Percentiles rank a stretch among this genome's conserved stretches.
phyloP scores from a whole-genome alignment of 805 yeast species.

The Metschnikowia peoriensis region DNA sequence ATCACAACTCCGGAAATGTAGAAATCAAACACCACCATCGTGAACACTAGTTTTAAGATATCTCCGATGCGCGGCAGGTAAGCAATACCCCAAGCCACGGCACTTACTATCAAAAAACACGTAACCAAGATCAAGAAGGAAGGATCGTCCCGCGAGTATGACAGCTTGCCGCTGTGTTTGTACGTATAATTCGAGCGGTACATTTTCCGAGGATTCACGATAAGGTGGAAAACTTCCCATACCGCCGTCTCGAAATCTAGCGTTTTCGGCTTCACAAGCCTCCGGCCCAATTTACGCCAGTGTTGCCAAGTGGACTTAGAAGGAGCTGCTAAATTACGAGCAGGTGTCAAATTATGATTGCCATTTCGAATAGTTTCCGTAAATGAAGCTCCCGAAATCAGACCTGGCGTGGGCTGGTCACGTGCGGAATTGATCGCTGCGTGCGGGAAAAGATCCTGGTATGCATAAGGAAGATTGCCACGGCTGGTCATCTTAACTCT shows the following conservation, averaged over 20 bases:
- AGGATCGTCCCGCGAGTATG: conserved; percentile 92
- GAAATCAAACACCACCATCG: conserved; percentile 86
- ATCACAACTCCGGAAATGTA: conserved; percentile 64
- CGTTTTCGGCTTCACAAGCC: conserved; percentile 66
- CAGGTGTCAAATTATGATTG: conserved; percentile 16
- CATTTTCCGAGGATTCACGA: conserved; percentile 76
- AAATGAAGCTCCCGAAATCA: conserved; percentile 26
- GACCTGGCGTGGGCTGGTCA: conserved; percentile 15
- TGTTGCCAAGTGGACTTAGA: conserved; percentile 20
- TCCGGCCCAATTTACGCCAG: conserved; percentile 30
- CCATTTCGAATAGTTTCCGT: conserved; percentile 17
- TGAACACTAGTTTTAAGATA: conserved; percentile 63
- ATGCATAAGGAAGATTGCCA: conserved; percentile 39
- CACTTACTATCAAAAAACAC: conserved; percentile 65
- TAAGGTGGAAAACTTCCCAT: conserved; percentile 81
- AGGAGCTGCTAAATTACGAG: conserved; percentile 9
- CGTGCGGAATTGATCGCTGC: conserved; percentile 13
- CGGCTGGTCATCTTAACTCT: conserved; percentile 31
- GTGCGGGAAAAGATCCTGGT: conserved; percentile 43
- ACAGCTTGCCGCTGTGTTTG: conserved; percentile 56
- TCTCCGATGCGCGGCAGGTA: conserved; percentile 64
- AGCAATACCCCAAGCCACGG: conserved; percentile 87
- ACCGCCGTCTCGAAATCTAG: conserved; percentile 89
- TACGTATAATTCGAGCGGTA: conserved; percentile 73
- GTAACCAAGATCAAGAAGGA: conserved; percentile 75